Evolutionary conservation across 352 stramenopile genomes (phyloP), one percentile per base, ranked within the genome.

Genomic region (Aphanomyces invadans): DNA sequence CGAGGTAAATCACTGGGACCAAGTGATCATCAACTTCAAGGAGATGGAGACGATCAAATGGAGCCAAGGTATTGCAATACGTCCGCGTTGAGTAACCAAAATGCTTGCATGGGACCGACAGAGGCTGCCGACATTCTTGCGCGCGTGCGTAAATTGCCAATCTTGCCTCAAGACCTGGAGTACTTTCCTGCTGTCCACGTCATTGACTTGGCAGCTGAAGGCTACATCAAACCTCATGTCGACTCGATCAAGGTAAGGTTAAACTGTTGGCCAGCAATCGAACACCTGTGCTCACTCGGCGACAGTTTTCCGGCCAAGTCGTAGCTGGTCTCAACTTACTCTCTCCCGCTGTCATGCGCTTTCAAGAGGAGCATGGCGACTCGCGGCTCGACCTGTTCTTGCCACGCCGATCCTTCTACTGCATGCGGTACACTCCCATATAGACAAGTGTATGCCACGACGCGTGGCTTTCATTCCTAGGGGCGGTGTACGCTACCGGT

Each of bases 1-100:
- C 62, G 83, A 94, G 39, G 74, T 85, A 42, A 75, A 87, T 51
- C 85, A 94, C 65, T 94, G 85, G 85, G 85, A 94, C 74, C 76
- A 86, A 36, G 81, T 86, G 31, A 94, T 94, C 62, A 67, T 94
- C 73, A 91, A 94, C 61, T 94, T 89, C 66, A 92, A 92, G 65
- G 85, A 94, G 74, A 94, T 92, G 83, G 85, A 94, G 63, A 80
- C 81, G 42, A 88, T 80, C 31, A 80, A 83, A 32, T 94, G 85
- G 85, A 91, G 80, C 60, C 45, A 69, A 25, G 76, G 76, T 71
- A 61, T 7, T 26, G 77, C n/a, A 38, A 38, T 26, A 2, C 3
- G 5, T 36, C 31, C 23, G 44, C n/a, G 25, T 23, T 36, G n/a
- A n/a, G n/a, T n/a, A n/a, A n/a, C 21, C 15, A 31, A 42, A 29